Evolutionary conservation across 1,284 basidiomycete genomes (phyloP).

Genomic region (Blastosporella zonata): DNA sequence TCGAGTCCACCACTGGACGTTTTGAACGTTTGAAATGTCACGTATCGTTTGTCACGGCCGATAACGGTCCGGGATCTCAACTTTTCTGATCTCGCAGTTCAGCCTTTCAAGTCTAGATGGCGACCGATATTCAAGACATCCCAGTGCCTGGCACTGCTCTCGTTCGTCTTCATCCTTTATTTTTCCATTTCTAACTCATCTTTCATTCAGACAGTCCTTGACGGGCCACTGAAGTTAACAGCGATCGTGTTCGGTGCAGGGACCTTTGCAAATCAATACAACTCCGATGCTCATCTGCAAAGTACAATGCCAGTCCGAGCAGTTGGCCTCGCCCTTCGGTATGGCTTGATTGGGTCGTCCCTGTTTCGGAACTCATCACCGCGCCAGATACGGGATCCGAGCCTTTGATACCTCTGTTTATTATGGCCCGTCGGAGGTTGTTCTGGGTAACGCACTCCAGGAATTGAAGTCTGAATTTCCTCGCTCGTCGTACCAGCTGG

Average conservation of each 20-base stretch:
- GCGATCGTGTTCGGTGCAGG: constrained; percentile 46
- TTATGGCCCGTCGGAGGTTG: constrained; percentile 89
- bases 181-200: background rate
- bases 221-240: constrained; percentile 31
- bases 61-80: constrained; percentile 28
- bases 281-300: constrained; percentile 56
- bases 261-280: constrained; percentile 75
- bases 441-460: constrained; percentile 76
- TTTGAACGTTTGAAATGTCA: constrained; percentile 3
- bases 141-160: constrained; percentile 40
- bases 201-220: constrained; percentile 21
- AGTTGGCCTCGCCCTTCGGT: constrained; percentile 80
- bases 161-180: constrained; percentile 23
- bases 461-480: constrained; percentile 71
- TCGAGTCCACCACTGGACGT: background rate
- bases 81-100: too few relatives aligned
- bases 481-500: constrained; percentile 76
- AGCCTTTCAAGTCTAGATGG: too few relatives aligned
- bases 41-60: constrained; percentile 8
- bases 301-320: constrained; percentile 65
- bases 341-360: constrained; percentile 12
- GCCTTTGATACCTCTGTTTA: constrained; percentile 90
- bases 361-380: background rate
- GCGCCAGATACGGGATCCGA: constrained; percentile 76
- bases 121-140: constrained; percentile 46